Conservation (phyloP, 2,329 filamentous ascomycete genomes). For the Laburnicola sp. region DNA sequence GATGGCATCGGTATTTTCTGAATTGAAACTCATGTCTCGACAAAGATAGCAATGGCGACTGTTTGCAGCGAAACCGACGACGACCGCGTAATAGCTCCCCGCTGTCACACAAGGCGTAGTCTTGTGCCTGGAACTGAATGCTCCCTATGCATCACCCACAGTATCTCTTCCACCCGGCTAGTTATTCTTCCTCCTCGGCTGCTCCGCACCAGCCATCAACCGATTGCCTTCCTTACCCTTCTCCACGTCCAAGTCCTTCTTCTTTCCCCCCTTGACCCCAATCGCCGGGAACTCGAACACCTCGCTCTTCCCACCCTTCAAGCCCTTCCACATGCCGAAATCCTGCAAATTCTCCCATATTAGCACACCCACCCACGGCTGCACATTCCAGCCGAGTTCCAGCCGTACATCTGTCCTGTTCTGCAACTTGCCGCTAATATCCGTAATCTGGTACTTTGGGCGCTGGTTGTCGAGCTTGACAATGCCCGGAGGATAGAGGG, state of each 20-base stretch:
- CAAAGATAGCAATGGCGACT: too few relatives aligned
- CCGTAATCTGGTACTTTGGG: conserved; percentile 96
- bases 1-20: too few relatives aligned
- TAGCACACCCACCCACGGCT: conserved; percentile 91
- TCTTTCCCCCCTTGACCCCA: conserved; percentile 64
- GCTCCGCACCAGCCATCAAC: conserved; percentile 44
- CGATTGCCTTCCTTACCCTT: conserved; percentile 54
- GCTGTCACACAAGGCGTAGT: too few relatives aligned
- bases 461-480: conserved; percentile 80
- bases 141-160: background rate
- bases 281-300: conserved; percentile 67
- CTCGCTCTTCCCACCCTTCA: conserved; percentile 67
- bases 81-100: too few relatives aligned
- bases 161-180: background rate
- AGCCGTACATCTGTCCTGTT: conserved; percentile 73
- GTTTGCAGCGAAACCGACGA: too few relatives aligned
- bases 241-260: conserved; percentile 52
- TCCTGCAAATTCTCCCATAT: conserved; percentile 67
- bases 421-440: conserved; percentile 78
- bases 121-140: too few relatives aligned
- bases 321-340: conserved; percentile 65
- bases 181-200: conserved; percentile 25
- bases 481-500: conserved; percentile 61
- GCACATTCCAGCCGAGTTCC: conserved; percentile 90
- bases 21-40: too few relatives aligned